Conservation (phyloP, 768 basidiomycete genomes). For the Tylopilus felleus region DNA sequence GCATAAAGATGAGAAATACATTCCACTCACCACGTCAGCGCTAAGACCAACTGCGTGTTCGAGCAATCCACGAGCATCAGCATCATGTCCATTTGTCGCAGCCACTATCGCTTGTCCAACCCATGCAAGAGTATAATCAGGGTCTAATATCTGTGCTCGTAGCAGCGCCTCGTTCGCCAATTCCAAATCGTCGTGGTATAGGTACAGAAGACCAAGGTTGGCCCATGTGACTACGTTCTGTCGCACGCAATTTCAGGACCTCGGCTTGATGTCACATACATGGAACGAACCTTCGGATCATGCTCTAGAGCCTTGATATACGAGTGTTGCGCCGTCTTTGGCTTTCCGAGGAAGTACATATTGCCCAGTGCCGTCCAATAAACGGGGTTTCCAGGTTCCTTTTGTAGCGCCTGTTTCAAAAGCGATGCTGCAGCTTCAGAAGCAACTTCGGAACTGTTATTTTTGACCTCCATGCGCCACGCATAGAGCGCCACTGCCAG, state of each 20-base stretch:
- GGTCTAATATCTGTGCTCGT: slow-evolving; percentile 87
- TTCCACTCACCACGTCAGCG: slow-evolving; percentile 48
- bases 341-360: slow-evolving; percentile 60
- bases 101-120: slow-evolving; percentile 83
- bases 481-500: slow-evolving; percentile 59
- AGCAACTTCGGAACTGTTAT: slow-evolving; percentile 18
- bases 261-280: neutral
- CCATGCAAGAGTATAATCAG: slow-evolving; percentile 88
- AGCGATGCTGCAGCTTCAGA: slow-evolving; percentile 46
- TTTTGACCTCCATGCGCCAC: slow-evolving; percentile 38
- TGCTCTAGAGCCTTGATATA: slow-evolving; percentile 87
- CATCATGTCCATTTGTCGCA: slow-evolving; percentile 49
- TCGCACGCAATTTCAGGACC: neutral
- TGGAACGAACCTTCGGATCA: slow-evolving; percentile 65
- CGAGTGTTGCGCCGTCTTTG: slow-evolving; percentile 83
- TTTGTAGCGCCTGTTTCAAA: slow-evolving; percentile 68
- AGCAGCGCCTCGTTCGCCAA: slow-evolving; percentile 84
- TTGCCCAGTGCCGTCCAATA: slow-evolving; percentile 87
- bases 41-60: slow-evolving; percentile 68
- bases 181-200: slow-evolving; percentile 72
- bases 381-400: slow-evolving; percentile 63
- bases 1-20: neutral
- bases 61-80: slow-evolving; percentile 65
- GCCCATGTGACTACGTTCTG: slow-evolving; percentile 80
- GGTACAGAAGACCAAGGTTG: slow-evolving; percentile 83